Conservation (phyloP, 805 yeast genomes). For the Lipomyces yamadae region DNA sequence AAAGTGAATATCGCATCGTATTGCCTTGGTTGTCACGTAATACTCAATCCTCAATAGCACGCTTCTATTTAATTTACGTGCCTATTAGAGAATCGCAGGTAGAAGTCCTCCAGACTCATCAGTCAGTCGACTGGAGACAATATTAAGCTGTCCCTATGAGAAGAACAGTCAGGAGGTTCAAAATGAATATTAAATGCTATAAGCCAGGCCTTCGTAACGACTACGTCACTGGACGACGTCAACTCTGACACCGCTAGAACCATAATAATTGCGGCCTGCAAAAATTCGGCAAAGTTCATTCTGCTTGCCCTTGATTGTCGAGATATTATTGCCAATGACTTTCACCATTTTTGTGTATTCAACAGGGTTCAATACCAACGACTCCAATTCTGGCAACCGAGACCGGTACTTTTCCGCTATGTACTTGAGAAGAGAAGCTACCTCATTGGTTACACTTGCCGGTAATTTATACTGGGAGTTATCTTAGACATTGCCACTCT, state of each 20-base stretch:
- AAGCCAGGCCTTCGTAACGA: too few species aligned
- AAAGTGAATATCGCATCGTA: too few species aligned
- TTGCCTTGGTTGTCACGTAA: too few species aligned
- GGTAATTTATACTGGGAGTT: conserved; percentile 58
- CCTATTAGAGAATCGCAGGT: too few species aligned
- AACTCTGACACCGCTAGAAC: conserved; percentile 76
- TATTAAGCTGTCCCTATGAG: too few species aligned
- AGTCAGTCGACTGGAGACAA: too few species aligned
- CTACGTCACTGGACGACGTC: conserved; percentile 48
- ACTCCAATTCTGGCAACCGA: conserved; percentile 73
- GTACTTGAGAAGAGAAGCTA: conserved; percentile 54
- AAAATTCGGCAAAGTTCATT: conserved; percentile 48
- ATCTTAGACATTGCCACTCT: conserved; percentile 41
- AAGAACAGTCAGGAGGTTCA: too few species aligned
- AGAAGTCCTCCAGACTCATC: too few species aligned
- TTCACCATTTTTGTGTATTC: conserved; percentile 62
- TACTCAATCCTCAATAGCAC: too few species aligned
- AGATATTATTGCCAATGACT: conserved; percentile 57
- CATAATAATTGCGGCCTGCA: conserved; percentile 69
- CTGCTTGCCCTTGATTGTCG: conserved; percentile 41
- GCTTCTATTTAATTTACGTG: too few species aligned
- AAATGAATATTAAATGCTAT: too few species aligned
- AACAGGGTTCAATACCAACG: conserved; percentile 63
- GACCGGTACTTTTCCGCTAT: conserved; percentile 59
- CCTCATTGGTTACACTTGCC: conserved; percentile 60